phyloP scores from a whole-genome alignment of 805 yeast genomes.

The Danielozyma ontarioensis region DNA sequence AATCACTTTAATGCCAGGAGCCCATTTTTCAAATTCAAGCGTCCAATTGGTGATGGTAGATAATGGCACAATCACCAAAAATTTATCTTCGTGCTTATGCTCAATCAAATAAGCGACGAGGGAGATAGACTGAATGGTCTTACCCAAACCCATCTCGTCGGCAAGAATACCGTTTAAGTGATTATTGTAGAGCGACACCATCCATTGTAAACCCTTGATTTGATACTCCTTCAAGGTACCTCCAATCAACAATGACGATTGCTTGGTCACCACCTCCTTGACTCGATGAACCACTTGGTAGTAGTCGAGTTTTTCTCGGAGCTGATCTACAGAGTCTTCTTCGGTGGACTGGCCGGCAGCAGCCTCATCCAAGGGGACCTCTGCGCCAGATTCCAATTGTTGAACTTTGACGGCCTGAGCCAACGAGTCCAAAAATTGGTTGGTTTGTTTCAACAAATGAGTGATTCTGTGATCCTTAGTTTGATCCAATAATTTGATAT shows the following conservation, averaged over 20 bases:
- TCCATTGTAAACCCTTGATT: slow-evolving; percentile 61
- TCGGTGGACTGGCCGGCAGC: slow-evolving; percentile 24
- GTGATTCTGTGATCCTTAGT: slow-evolving; percentile 86
- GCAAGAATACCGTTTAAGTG: slow-evolving; percentile 61
- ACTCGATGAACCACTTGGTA: slow-evolving; percentile 78
- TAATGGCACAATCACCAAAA: slow-evolving; percentile 75
- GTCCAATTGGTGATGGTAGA: slow-evolving; percentile 87
- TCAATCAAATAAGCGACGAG: slow-evolving; percentile 68
- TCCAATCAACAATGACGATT: slow-evolving; percentile 68
- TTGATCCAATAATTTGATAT: slow-evolving; percentile 75
- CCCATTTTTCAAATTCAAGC: slow-evolving; percentile 83
- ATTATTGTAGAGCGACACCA: slow-evolving; percentile 59
- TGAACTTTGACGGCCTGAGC: slow-evolving; percentile 77
- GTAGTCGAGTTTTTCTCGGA: slow-evolving; percentile 66
- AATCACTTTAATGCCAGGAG: slow-evolving; percentile 67
- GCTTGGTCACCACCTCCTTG: slow-evolving; percentile 60
- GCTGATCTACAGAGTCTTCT: slow-evolving; percentile 43
- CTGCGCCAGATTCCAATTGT: slow-evolving; percentile 46
- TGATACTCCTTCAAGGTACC: slow-evolving; percentile 78
- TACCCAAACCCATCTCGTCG: slow-evolving; percentile 67
- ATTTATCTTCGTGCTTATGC: slow-evolving; percentile 62
- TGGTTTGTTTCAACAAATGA: slow-evolving; percentile 76
- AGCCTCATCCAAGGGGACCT: slow-evolving; percentile 22
- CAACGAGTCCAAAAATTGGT: slow-evolving; percentile 68
- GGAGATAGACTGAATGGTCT: slow-evolving; percentile 73